Base-by-base conservation (phyloP, 495 filamentous ascomycete species). In the Antarctomyces pellizariae region DNA sequence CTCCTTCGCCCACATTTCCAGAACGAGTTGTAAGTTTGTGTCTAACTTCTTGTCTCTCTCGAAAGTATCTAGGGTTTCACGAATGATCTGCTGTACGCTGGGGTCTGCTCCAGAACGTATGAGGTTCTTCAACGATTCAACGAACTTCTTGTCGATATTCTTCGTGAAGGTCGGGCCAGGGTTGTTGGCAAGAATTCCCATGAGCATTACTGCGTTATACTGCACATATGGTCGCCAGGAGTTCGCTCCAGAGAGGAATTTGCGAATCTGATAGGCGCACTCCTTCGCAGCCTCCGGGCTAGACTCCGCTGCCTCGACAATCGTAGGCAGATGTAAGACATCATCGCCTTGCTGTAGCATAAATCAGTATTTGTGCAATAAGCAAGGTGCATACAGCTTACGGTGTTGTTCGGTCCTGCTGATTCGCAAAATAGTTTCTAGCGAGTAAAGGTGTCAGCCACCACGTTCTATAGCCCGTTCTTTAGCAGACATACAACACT, bases 121-220 rank as follows among this genome's bases (percentile, higher is more conserved):
- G 16, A 90, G 49, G 26, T 77, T 70, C 50, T 89, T 86, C 25
- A 79, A 48, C 0, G 67, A 63, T 15, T 64, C 48, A 15, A 71
- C 57, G 41, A 93, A 95, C 37, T 82, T 80, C 25, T 52, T 48
- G 42, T 91, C 84, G 5, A 93, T 41, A 43, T 90, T 80, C 30
- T 71, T 60, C 6, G 83, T 86, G 44, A 99, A 95, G 9, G 68
- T 77, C 31, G 56, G 60, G 13, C 86, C 89, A 0, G 86, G 86
- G 46, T 99, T 93, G 45, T 95, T 83, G 30, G 62, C 56, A 18
- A 99, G 56, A 42, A 99, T 99, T 21, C 86, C 71, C 30, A 83
- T 63, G 26, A 99, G 59, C 89, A 95, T 99, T 38, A 95, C 73
- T 28, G 75, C 73, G 53, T 95, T 93, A 57, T 91, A 93, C 50